Conservation (phyloP, 2,329 filamentous ascomycete species). For the Cladosporium sp. region DNA sequence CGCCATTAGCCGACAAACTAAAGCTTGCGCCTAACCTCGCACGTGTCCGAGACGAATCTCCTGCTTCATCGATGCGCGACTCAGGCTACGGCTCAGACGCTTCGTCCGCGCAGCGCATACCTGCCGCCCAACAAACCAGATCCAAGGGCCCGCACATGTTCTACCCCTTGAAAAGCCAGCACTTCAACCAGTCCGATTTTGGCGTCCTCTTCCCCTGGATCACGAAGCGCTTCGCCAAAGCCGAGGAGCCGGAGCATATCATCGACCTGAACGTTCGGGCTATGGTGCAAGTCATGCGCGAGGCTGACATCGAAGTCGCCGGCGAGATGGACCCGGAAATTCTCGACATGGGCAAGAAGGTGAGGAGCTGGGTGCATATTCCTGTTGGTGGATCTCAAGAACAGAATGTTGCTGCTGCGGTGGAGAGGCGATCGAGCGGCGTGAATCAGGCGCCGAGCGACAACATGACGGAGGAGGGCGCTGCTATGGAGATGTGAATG, state of each 20-base stretch:
- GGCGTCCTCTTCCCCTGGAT: slow-evolving; percentile 77
- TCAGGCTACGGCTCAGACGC: slow-evolving; percentile 37
- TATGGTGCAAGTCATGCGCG: slow-evolving; percentile 71
- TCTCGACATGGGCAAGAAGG: slow-evolving; percentile 30
- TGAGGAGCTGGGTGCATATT: slow-evolving; percentile 33
- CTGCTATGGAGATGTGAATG: slow-evolving; percentile 25
- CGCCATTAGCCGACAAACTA: slow-evolving; percentile 29
- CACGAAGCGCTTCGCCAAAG: slow-evolving; percentile 53
- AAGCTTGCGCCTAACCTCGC: slow-evolving; percentile 35
- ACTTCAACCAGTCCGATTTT: slow-evolving; percentile 82
- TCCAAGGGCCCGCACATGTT: slow-evolving; percentile 64
- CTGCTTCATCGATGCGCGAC: slow-evolving; percentile 30
- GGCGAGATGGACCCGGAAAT: slow-evolving; percentile 45
- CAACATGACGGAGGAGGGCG: not conserved
- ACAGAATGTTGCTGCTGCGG: not conserved
- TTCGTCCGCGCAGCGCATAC: slow-evolving; percentile 26
- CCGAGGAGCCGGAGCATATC: slow-evolving; percentile 73
- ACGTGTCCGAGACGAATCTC: slow-evolving; percentile 34
- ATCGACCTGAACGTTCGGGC: slow-evolving; percentile 80
- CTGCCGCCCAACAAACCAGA: not conserved
- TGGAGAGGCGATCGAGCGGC: slow-evolving; percentile 13
- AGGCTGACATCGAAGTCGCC: slow-evolving; percentile 46
- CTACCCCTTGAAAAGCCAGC: slow-evolving; percentile 72
- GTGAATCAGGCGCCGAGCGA: slow-evolving; percentile 21
- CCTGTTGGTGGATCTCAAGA: slow-evolving; percentile 21